These are phyloP conservation scores for Oligophagozyma castellii DNA, from an alignment of 1,139 yeast genomes.

Conservation along the genomic window DNA sequence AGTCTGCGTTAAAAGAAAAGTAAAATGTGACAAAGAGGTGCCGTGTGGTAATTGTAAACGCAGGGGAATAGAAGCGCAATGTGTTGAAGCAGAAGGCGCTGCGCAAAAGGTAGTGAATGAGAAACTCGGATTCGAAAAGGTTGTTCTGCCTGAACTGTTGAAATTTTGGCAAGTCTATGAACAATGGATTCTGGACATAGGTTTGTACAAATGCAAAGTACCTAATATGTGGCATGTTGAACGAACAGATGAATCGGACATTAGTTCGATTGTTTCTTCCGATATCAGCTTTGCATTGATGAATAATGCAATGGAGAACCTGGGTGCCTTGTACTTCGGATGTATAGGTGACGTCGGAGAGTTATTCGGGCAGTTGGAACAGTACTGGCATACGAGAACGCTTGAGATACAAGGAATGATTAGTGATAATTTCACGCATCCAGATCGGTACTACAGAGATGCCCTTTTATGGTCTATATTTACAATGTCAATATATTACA, in stretches of 20 bases:
- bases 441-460: conserved; percentile 15
- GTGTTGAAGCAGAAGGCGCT: conserved; percentile 7
- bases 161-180: conserved; percentile 21
- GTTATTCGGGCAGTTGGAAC: conserved; percentile 15
- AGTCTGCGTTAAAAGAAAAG: conserved; percentile 18
- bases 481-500: conserved; percentile 17
- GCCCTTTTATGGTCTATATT: conserved; percentile 21
- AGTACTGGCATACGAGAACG: conserved; percentile 15
- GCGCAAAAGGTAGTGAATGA: conserved; percentile 1
- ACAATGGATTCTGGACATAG: conserved; percentile 17
- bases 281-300: conserved; percentile 15
- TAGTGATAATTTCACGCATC: conserved; percentile 3
- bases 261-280: neutral
- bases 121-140: conserved; percentile 1
- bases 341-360: conserved; percentile 20
- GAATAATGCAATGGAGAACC: conserved; percentile 19
- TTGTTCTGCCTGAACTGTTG: conserved; percentile 8
- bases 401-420: too few relatives aligned
- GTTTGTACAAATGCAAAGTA: conserved; percentile 11
- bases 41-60: conserved; percentile 23
- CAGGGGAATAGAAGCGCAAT: conserved; percentile 17
- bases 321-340: conserved; percentile 23
- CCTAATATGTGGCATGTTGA: neutral
- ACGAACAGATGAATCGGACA: neutral
- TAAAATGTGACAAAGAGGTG: conserved; percentile 22